Base-by-base conservation (phyloP, 116 monocot species). In the Zostera marina region DNA sequence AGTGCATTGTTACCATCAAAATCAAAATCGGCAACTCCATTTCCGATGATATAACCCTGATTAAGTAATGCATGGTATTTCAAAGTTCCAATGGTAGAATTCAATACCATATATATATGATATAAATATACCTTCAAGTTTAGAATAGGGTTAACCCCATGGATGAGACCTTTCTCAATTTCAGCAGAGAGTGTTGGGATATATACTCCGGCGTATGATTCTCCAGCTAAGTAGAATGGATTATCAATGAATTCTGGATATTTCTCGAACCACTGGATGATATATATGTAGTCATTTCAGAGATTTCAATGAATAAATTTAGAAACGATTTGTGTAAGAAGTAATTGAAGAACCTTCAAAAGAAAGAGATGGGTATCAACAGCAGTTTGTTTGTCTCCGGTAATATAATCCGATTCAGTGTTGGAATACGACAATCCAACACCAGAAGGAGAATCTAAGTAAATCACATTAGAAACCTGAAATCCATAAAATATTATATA, bases 71-170 rank as follows among this genome's bases (percentile, higher is more conserved):
- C n/a, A n/a, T n/a, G n/a, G n/a, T n/a, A n/a, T n/a, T n/a, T n/a
- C n/a, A n/a, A n/a, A n/a, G n/a, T n/a, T n/a, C n/a, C n/a, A n/a
- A n/a, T n/a, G n/a, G n/a, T n/a, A n/a, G n/a, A n/a, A 19, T 11
- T 38, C 44, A n/a, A 9, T n/a, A n/a, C n/a, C n/a, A n/a, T n/a
- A n/a, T n/a, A n/a, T n/a, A n/a, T n/a, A n/a, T n/a, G n/a, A n/a
- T n/a, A n/a, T n/a, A n/a, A n/a, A n/a, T n/a, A n/a, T n/a, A 92
- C 92, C 92, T 87, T 92, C 63, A 92, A 92, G 63, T 92, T 92
- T 47, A 87, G 47, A 20, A 17, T 39, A 45, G 82, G 87, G 38
- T 76, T 76, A 14, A 56, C 24, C 41, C 80, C 83, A 49, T 32
- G 32, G 5, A 32, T 32, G 32, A n/a, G 2, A 32, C 92, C 87